Evolutionary conservation across 2,329 filamentous ascomycete species (phyloP).

Genomic region (Aspergillus awamori): DNA sequence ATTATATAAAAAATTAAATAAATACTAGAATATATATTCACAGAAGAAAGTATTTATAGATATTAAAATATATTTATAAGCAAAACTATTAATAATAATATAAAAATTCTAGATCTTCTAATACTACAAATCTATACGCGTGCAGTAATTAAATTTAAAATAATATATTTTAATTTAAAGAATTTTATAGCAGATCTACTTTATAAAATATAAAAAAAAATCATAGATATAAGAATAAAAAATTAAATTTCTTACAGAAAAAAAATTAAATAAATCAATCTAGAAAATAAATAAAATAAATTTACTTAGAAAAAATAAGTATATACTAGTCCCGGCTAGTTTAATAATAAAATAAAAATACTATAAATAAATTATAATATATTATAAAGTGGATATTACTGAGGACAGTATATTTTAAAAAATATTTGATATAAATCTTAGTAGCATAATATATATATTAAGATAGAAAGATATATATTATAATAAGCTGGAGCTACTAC

Average conservation of each 20-base stretch:
- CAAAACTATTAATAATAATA: neutral
- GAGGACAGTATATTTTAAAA: neutral
- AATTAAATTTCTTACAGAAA: neutral
- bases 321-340: neutral
- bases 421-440: neutral
- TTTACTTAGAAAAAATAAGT: too few species aligned
- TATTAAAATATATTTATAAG: neutral
- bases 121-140: neutral
- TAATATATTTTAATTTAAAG: neutral
- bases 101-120: neutral
- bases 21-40: neutral
- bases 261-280: neutral
- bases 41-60: neutral
- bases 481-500: neutral
- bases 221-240: neutral
- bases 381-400: neutral
- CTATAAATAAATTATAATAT: neutral
- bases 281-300: neutral
- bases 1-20: neutral
- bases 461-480: too few species aligned
- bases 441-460: neutral
- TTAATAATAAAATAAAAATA: too few species aligned
- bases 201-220: neutral
- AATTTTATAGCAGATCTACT: neutral
- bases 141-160: neutral